Base-by-base conservation (phyloP, 2,329 filamentous ascomycete genomes). In the Samsoniella hepiali region DNA sequence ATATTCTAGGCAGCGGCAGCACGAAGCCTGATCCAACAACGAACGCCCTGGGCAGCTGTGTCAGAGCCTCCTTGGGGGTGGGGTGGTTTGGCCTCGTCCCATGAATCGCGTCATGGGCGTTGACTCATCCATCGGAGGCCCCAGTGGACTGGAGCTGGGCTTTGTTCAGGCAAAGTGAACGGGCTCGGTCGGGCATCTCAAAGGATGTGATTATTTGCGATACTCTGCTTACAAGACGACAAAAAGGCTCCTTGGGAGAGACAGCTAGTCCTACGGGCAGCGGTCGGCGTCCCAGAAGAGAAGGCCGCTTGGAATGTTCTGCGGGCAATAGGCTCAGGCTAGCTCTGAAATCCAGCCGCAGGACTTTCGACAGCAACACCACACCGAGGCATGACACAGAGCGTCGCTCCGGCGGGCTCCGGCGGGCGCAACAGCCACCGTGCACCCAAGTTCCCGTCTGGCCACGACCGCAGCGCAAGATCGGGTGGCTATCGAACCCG, bases 21-120 rank as follows among this genome's bases (percentile, higher is more conserved):
- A 31, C 10, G 56, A 53, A 38, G 49, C 49, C 49, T 51, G 49
- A 51, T n/a, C 29, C 49, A 15, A 40, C 38, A 40, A 10, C 9
- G 34, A 38, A 40, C 38, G 38, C 38, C 22, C 11, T 40, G n/a
- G 34, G n/a, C 22, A 17, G 34, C 53, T 56, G 34, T 29, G 17
- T 17, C 31, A 29, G 36, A 56, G 22, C 53, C 32, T 54, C 3
- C 47, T 27, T 15, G 31, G 55, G 4, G 44, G 55, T 49, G 55
- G 55, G 40, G 55, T 7, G 51, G 3, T 40, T 22, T 58, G 31
- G 54, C 38, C 22, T 34, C n/a, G 29, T 31, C n/a, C 42, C 55
- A 58, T 58, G 55, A 58, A 58, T 58, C 55, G 55, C 42, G 55
- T 40, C 53, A 56, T 56, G 36, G 40, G 55, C 11, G 42, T 58